These are phyloP conservation scores for Pestalotiopsis sp. DNA, from an alignment of 2,329 filamentous ascomycete genomes.

Conservation along the genomic window DNA sequence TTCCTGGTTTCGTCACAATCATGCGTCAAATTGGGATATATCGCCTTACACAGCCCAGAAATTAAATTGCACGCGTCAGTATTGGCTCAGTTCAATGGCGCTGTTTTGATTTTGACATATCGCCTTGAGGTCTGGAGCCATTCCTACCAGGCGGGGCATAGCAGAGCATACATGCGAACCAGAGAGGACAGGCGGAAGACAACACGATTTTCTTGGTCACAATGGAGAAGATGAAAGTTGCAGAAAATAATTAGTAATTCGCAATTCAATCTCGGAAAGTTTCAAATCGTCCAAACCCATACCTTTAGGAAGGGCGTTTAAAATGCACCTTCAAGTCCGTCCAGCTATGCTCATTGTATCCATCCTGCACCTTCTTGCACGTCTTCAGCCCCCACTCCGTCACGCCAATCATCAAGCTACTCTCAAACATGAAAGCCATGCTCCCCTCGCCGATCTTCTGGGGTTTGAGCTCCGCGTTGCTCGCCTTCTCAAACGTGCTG, in stretches of 20 bases:
- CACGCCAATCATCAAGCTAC: conserved; percentile 53
- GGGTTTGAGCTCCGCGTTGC: conserved; percentile 43
- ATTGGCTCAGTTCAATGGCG: neutral
- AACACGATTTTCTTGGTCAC: too few species aligned
- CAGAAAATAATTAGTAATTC: too few species aligned
- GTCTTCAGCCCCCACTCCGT: conserved; percentile 52
- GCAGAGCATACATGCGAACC: too few species aligned
- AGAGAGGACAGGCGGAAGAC: too few species aligned
- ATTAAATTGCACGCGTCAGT: neutral
- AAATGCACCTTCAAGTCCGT: neutral
- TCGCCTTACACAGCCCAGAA: neutral
- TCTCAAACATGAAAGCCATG: conserved; percentile 55
- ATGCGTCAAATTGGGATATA: neutral
- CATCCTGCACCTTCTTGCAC: conserved; percentile 42
- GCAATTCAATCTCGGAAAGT: neutral
- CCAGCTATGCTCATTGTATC: conserved; percentile 69
- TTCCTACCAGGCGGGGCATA: too few species aligned
- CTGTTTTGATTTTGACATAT: too few species aligned
- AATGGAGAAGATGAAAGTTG: too few species aligned
- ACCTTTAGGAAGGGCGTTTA: neutral
- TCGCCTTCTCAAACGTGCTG: conserved; percentile 42
- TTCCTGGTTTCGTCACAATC: neutral
- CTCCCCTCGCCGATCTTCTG: conserved; percentile 45
- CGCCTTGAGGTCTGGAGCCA: too few species aligned
- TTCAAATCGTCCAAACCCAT: neutral